phyloP scores from a whole-genome alignment of 139 green algal species.

The Pseudopediastrum boryanum region DNA sequence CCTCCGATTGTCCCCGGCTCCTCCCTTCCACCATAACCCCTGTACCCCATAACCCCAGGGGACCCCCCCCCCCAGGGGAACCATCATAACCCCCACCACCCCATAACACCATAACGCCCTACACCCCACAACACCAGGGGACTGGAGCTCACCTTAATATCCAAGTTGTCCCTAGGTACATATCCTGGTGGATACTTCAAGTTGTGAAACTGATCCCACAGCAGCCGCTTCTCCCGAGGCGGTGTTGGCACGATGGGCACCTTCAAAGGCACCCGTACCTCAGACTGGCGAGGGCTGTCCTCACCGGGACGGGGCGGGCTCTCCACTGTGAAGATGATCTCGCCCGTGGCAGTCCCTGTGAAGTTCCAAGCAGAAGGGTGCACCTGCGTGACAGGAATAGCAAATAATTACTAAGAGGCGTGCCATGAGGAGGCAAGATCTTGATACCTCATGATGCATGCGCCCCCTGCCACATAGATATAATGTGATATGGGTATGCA shows the following conservation, averaged over 20 bases:
- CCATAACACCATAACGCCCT: too few species aligned
- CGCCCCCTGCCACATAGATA: too few species aligned
- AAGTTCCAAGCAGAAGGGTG: constrained; percentile 24
- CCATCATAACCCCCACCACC: too few species aligned
- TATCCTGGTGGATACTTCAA: constrained; percentile 97
- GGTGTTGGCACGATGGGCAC: constrained; percentile 74
- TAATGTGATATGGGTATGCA: too few species aligned
- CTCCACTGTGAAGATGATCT: constrained; percentile 75
- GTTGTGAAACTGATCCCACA: constrained; percentile 97
- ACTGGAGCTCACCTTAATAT: constrained; percentile 46
- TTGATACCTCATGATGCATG: too few species aligned
- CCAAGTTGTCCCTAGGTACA: constrained; percentile 89
- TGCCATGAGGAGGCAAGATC: too few species aligned
- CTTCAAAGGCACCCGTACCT: constrained; percentile 70
- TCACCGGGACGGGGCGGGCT: constrained; percentile 61
- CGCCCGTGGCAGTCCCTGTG: constrained; percentile 45
- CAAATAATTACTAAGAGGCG: too few species aligned
- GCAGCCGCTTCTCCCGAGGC: constrained; percentile 74
- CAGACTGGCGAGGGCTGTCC: background rate
- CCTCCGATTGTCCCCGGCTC: too few species aligned
- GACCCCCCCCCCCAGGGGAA: too few species aligned
- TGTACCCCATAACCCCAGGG: too few species aligned
- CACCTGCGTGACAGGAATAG: background rate
- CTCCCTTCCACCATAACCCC: too few species aligned
- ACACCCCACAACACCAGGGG: too few species aligned